These are phyloP conservation scores for Penicillium psychrosexuale DNA, from an alignment of 2,329 filamentous ascomycete species.

Conservation along the genomic window DNA sequence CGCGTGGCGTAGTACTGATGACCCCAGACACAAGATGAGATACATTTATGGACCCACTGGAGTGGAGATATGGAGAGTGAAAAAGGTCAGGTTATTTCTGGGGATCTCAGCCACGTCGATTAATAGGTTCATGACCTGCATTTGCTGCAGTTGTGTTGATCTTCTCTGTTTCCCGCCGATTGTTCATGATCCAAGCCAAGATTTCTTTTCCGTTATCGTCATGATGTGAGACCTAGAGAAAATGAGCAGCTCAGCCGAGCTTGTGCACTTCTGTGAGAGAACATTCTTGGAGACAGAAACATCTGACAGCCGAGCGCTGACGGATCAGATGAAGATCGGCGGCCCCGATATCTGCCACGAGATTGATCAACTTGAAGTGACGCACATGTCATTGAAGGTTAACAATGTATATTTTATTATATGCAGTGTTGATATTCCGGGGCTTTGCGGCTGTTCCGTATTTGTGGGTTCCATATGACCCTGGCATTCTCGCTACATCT, in stretches of 20 bases:
- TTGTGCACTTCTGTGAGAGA: slow-evolving; percentile 10
- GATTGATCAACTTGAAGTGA: background rate
- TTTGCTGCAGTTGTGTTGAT: slow-evolving; percentile 5
- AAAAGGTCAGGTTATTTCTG: background rate
- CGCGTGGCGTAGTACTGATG: slow-evolving; percentile 7
- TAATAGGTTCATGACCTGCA: background rate
- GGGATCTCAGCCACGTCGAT: background rate
- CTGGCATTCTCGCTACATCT: background rate
- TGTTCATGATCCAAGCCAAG: background rate
- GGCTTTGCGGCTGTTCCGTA: background rate
- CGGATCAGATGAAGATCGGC: slow-evolving; percentile 20
- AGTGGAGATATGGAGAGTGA: background rate
- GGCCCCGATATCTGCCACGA: slow-evolving; percentile 6
- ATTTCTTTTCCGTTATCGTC: slow-evolving; percentile 6
- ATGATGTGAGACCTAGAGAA: background rate
- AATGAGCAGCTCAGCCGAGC: background rate
- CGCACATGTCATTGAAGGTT: background rate
- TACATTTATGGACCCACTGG: background rate
- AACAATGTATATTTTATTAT: background rate
- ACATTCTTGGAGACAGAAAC: slow-evolving; percentile 17
- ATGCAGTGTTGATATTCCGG: background rate
- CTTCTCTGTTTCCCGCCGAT: slow-evolving; percentile 4
- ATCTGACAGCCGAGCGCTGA: slow-evolving; percentile 14
- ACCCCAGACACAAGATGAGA: background rate
- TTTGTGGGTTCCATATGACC: too few relatives aligned